Conservation (phyloP, 208 protist genomes). For the Crithidia fasciculata region DNA sequence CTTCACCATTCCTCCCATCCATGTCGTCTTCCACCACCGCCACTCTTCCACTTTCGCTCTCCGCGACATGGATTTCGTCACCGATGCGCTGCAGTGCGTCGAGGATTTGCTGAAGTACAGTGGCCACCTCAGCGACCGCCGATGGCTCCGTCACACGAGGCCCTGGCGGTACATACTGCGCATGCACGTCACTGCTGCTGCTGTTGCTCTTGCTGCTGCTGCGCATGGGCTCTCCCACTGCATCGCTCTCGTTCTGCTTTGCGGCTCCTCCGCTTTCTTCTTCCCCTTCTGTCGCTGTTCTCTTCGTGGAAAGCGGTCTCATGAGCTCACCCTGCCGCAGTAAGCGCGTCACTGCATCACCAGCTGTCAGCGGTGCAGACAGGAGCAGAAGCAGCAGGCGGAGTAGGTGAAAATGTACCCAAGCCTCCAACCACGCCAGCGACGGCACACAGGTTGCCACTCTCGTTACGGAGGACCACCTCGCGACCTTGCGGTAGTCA, state of each 20-base stretch:
- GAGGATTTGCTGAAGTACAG: not conserved
- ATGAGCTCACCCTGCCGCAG: not conserved
- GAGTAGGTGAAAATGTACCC: slow-evolving; percentile 9
- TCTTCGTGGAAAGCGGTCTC: too few relatives aligned
- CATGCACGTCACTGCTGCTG: too few relatives aligned
- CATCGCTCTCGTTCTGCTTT: not conserved
- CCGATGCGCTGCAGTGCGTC: not conserved
- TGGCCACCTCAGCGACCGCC: not conserved
- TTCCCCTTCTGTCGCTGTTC: too few relatives aligned
- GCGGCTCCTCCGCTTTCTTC: not conserved
- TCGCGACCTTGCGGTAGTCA: not conserved
- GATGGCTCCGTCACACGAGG: too few relatives aligned
- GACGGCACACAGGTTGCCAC: not conserved
- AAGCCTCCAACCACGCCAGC: slow-evolving; percentile 1
- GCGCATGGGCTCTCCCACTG: not conserved
- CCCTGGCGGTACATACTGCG: too few relatives aligned
- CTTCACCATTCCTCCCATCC: not conserved
- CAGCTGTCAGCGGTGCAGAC: slow-evolving; percentile 12
- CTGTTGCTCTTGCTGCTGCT: too few relatives aligned
- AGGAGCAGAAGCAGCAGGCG: slow-evolving; percentile 26
- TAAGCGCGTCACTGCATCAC: slow-evolving; percentile 16
- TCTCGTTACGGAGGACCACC: not conserved
- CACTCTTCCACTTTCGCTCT: not conserved
- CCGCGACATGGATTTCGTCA: not conserved
- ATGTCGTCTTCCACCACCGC: not conserved